phyloP scores from a whole-genome alignment of 441 rosid species.

The Gossypium trilobum region DNA sequence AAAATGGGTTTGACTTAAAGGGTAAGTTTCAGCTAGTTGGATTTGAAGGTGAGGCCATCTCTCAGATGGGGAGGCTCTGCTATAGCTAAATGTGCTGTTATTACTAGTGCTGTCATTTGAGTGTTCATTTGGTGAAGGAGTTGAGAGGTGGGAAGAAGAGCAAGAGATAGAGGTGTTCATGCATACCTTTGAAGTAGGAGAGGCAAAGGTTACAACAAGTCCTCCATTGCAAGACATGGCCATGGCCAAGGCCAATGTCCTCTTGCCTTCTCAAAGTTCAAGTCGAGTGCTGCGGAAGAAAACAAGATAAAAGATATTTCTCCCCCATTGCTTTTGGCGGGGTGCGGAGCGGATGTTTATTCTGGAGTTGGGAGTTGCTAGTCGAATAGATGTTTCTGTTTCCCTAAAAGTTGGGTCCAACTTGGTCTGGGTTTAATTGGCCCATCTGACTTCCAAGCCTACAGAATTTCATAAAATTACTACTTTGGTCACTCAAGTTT shows the following conservation, averaged over 20 bases:
- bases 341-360: background rate
- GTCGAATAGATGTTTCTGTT: background rate
- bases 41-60: conserved; percentile 86
- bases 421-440: background rate
- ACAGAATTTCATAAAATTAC: background rate
- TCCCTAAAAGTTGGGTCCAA: background rate
- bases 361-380: background rate
- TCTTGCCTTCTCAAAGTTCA: background rate
- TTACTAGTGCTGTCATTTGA: background rate
- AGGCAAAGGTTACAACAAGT: conserved; percentile 19
- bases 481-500: too few species aligned
- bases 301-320: conserved; percentile 10
- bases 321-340: conserved; percentile 2
- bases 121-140: conserved; percentile 1
- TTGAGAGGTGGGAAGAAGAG: conserved; percentile 17
- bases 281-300: background rate
- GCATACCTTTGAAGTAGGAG: conserved; percentile 27
- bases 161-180: conserved; percentile 21
- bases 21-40: conserved; percentile 38
- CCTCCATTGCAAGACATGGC: conserved; percentile 23
- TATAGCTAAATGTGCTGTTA: conserved; percentile 49
- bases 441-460: background rate
- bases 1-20: conserved; percentile 31
- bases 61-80: conserved; percentile 76
- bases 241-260: background rate